Conservation (phyloP, 179 eudicot genomes). For the Spinacia oleracea region DNA sequence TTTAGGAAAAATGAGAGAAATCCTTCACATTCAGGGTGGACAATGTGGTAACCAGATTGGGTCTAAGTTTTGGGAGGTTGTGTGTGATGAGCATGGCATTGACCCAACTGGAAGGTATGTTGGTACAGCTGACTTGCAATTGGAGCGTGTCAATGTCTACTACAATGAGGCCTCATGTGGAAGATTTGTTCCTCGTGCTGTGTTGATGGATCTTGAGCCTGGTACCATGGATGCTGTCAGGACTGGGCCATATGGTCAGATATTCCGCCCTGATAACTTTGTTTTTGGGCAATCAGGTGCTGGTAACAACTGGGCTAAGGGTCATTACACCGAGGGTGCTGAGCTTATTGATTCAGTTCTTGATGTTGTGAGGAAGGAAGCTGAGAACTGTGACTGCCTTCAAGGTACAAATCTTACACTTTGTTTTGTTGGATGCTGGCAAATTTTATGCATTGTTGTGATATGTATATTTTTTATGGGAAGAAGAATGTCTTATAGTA, state of each 20-base stretch:
- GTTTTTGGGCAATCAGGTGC: conserved; percentile 64
- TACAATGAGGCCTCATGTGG: conserved; percentile 73
- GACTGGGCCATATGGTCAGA: conserved; percentile 65
- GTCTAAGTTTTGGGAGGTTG: conserved; percentile 82
- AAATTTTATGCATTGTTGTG: neutral
- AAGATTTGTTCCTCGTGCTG: conserved; percentile 66
- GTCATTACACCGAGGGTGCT: conserved; percentile 69
- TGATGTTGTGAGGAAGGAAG: conserved; percentile 65
- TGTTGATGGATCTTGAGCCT: conserved; percentile 68
- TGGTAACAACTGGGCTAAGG: conserved; percentile 69
- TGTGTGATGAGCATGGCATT: conserved; percentile 68
- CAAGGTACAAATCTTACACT: conserved; percentile 36
- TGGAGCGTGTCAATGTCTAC: conserved; percentile 67
- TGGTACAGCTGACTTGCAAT: conserved; percentile 54
- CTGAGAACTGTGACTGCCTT: conserved; percentile 66
- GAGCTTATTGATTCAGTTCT: conserved; percentile 64
- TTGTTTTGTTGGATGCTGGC: neutral
- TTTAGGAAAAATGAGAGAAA: conserved; percentile 69
- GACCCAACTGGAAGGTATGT: conserved; percentile 58
- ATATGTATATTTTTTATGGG: too few relatives aligned
- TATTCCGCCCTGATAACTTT: conserved; percentile 63
- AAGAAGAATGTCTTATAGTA: too few relatives aligned
- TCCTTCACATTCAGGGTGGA: conserved; percentile 83
- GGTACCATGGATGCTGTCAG: conserved; percentile 70
- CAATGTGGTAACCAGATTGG: conserved; percentile 91